phyloP scores from a whole-genome alignment of 345 rosid species.

The Syzygium aqueum region DNA sequence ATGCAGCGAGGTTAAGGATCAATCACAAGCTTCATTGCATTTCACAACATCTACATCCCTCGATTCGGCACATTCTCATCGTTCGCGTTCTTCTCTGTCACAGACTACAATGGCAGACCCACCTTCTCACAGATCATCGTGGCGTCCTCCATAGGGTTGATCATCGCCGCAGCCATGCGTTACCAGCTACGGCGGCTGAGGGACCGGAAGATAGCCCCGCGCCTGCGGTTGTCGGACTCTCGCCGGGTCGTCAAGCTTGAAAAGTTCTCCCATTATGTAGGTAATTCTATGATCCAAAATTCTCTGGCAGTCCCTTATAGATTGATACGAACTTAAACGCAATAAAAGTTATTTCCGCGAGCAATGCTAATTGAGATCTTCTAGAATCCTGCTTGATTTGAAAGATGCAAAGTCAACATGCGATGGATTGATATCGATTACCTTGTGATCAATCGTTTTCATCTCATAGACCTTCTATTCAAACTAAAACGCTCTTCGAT shows the following conservation, averaged over 20 bases:
- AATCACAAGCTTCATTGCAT: background rate
- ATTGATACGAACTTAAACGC: background rate
- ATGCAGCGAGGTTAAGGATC: conserved; percentile 41
- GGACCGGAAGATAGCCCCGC: conserved; percentile 59
- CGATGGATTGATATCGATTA: background rate
- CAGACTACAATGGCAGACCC: conserved; percentile 37
- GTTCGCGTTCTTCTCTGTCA: background rate
- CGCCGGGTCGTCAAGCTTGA: conserved; percentile 53
- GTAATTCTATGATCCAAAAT: conserved; percentile 19
- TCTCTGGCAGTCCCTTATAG: background rate
- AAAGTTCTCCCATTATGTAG: conserved; percentile 83
- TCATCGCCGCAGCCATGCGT: conserved; percentile 59
- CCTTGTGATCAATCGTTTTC: background rate
- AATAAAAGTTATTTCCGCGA: background rate
- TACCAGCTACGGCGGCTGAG: conserved; percentile 33
- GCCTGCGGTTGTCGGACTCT: conserved; percentile 25
- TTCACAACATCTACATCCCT: background rate
- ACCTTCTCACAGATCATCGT: conserved; percentile 43
- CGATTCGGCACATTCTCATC: background rate
- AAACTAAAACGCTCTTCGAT: background rate
- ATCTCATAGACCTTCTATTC: background rate
- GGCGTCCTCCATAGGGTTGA: conserved; percentile 59
- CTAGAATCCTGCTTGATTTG: background rate
- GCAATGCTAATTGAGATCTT: background rate
- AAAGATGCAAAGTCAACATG: background rate